Conservation (phyloP, 805 yeast species). For the Spathaspora arborariae region DNA sequence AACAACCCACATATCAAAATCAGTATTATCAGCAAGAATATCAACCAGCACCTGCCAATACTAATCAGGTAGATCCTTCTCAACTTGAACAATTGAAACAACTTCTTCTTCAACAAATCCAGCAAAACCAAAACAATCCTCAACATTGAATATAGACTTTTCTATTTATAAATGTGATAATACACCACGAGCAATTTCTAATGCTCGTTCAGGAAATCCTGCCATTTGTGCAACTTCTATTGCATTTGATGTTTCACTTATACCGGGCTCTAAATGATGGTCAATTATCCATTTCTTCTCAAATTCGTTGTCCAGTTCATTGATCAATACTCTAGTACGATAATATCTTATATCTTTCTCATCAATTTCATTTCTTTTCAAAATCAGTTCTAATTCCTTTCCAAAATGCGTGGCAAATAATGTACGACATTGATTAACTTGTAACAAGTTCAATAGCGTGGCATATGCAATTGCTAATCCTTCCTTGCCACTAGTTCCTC, state of each 20-base stretch:
- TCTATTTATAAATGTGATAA: conserved; percentile 8
- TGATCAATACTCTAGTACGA: conserved; percentile 27
- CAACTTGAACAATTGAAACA: conserved; percentile 8
- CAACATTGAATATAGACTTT: background rate
- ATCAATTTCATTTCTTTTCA: conserved; percentile 25
- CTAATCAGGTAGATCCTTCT: conserved; percentile 9
- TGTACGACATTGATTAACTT: conserved; percentile 59
- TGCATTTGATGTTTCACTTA: conserved; percentile 75
- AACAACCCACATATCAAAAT: too few species aligned
- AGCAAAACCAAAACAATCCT: conserved; percentile 23
- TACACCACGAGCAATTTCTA: conserved; percentile 45
- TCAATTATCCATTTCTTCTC: conserved; percentile 30
- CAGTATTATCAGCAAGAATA: conserved; percentile 6
- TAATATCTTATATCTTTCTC: conserved; percentile 23
- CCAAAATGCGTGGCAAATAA: conserved; percentile 89
- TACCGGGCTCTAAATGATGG: conserved; percentile 60
- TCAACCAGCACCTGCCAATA: conserved; percentile 5
- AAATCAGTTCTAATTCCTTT: conserved; percentile 34
- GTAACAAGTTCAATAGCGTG: conserved; percentile 52
- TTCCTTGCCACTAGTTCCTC: conserved; percentile 84
- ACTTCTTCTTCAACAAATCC: conserved; percentile 11
- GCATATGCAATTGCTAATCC: conserved; percentile 86
- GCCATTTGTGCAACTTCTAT: conserved; percentile 72
- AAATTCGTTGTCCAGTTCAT: conserved; percentile 11
- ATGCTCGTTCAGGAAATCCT: conserved; percentile 65